Conservation (phyloP, 108 stramenopile genomes). For the Skeletonema marinoi region DNA sequence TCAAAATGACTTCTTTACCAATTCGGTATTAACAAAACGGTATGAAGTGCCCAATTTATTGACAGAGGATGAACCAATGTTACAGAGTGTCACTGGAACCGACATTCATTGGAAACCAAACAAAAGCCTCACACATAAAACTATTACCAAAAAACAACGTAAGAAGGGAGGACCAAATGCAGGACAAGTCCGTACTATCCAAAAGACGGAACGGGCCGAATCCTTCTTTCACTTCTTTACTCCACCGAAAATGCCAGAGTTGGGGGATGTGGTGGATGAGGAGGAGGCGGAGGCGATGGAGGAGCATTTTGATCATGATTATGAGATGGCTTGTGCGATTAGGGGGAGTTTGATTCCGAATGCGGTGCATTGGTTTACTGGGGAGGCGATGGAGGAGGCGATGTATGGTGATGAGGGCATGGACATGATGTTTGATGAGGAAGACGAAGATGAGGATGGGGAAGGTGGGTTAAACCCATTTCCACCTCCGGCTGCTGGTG, state of each 20-base stretch:
- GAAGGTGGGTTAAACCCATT: not conserved
- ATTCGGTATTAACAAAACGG: constrained; percentile 81
- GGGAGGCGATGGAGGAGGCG: constrained; percentile 64
- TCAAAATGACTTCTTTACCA: constrained; percentile 88
- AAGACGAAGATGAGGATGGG: constrained; percentile 5
- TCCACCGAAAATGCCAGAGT: constrained; percentile 68
- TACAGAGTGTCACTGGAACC: constrained; percentile 84
- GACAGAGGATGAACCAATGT: constrained; percentile 89
- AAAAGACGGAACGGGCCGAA: constrained; percentile 71
- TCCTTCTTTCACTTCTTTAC: constrained; percentile 94
- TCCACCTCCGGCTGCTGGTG: constrained; percentile 1
- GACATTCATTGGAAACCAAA: constrained; percentile 85
- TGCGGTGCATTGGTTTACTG: constrained; percentile 93
- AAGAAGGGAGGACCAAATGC: constrained; percentile 79
- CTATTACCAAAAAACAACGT: constrained; percentile 82
- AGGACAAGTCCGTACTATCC: constrained; percentile 82
- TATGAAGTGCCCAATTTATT: constrained; percentile 93
- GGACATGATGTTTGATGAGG: constrained; percentile 9
- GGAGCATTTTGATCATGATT: constrained; percentile 86
- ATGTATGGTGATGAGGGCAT: constrained; percentile 21
- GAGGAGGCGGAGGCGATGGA: constrained; percentile 83
- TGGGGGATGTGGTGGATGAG: constrained; percentile 79
- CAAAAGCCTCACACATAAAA: constrained; percentile 60
- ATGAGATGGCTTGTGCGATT: constrained; percentile 91
- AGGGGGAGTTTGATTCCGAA: constrained; percentile 87